A percentile compares a stretch with the other conserved stretches of the same genome.
Evolutionary conservation across 2,329 filamentous ascomycete genomes (phyloP).

Genomic region (Tolypocladium paradoxum): DNA sequence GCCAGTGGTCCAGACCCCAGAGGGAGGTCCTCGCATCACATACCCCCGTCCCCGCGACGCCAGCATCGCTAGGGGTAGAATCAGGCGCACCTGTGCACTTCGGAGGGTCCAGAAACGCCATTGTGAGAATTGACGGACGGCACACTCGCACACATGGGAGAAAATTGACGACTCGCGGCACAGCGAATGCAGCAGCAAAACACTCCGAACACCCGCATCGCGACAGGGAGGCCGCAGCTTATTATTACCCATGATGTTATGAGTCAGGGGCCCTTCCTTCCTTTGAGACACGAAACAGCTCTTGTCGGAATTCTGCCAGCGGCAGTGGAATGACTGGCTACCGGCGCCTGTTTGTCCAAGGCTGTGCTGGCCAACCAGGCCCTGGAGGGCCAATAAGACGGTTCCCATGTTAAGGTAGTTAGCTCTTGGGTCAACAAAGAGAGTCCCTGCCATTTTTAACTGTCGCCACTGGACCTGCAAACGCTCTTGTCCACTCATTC

Average conservation of each 20-base stretch:
- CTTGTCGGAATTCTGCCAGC: neutral
- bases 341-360: neutral
- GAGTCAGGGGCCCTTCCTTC: neutral
- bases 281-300: neutral
- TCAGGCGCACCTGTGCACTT: constrained; percentile 34
- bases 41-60: constrained; percentile 47
- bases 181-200: neutral
- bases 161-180: neutral
- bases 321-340: neutral
- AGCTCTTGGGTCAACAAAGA: neutral
- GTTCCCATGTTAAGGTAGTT: neutral
- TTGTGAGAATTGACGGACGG: neutral
- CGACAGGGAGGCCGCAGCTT: neutral
- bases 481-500: neutral
- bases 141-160: neutral
- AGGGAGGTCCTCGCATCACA: constrained; percentile 9
- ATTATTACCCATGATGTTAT: neutral
- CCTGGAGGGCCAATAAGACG: neutral
- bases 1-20: neutral
- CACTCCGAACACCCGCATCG: neutral
- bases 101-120: constrained; percentile 1
- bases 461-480: neutral
- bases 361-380: neutral
- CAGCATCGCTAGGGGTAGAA: constrained; percentile 37
- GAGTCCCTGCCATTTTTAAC: neutral